These are phyloP conservation scores for Microdochium nivale DNA, from an alignment of 2,329 filamentous ascomycete genomes.

Conservation along the genomic window DNA sequence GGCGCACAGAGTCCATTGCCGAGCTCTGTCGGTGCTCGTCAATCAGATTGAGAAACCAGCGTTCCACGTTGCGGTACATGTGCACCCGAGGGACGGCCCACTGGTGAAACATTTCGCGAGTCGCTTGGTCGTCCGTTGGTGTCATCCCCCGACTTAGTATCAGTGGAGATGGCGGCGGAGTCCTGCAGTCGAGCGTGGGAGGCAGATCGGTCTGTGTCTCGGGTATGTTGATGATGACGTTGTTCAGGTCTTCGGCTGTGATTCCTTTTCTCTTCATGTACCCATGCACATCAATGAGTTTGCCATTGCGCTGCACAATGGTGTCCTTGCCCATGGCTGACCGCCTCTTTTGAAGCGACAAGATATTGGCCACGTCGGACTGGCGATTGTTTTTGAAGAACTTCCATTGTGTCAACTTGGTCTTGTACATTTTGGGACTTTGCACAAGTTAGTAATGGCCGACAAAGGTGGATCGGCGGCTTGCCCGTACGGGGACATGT, in stretches of 20 bases:
- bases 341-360: slow-evolving; percentile 15
- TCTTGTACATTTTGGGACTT: slow-evolving; percentile 22
- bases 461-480: not conserved
- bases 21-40: slow-evolving; percentile 13
- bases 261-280: slow-evolving; percentile 20
- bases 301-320: slow-evolving; percentile 16
- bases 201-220: slow-evolving; percentile 9
- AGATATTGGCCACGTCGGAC: slow-evolving; percentile 17
- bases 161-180: slow-evolving; percentile 10
- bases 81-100: slow-evolving; percentile 13
- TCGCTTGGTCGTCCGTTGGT: slow-evolving; percentile 13
- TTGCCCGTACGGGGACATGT: not conserved
- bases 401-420: slow-evolving; percentile 20
- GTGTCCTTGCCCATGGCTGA: slow-evolving; percentile 18
- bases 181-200: slow-evolving; percentile 15
- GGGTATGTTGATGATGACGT: slow-evolving; percentile 1
- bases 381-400: slow-evolving; percentile 22
- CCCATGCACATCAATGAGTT: slow-evolving; percentile 14
- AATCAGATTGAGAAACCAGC: slow-evolving; percentile 12
- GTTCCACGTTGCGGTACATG: not conserved
- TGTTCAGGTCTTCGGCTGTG: slow-evolving; percentile 13
- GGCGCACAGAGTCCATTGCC: slow-evolving; percentile 13
- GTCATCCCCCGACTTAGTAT: slow-evolving; percentile 5
- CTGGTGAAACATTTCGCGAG: slow-evolving; percentile 16
- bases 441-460: not conserved